Base-by-base conservation (phyloP, 805 yeast species). In the Ogataea sp. region DNA sequence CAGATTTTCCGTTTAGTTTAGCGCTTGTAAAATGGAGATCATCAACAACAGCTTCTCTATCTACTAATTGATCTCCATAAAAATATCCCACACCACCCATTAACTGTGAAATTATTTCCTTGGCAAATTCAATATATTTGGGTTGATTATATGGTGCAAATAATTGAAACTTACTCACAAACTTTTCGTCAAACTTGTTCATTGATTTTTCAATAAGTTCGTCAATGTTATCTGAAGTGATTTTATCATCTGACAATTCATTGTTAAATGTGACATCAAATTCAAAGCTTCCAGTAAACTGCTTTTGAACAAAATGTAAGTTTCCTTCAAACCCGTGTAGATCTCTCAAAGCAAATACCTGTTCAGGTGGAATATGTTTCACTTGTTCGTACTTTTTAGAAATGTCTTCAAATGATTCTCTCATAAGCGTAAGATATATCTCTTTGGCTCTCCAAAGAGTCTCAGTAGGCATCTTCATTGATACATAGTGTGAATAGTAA, bases 81-180 rank as follows among this genome's bases (percentile, higher is more conserved):
- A 83, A 83, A 59, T 87, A 88, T 2, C 95, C 85, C 38, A 93
- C 71, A 13, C 97, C 97, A 17, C 97, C 98, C 41, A 85, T 56
- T 33, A 93, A 66, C 40, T 89, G 90, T 0, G 97, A 83, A 9
- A 90, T 53, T 31, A 87, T 66, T 49, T 85, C 89, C 49, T 83
- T 70, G 1, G 88, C 95, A 62, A 93, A 89, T 8, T 49, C 47
- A 23, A 57, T 51, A 49, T 79, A 68, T 40, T 61, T 50, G 4
- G 56, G 51, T 8, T 33, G 55, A 36, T 70, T 60, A 52, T 74
- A 83, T 2, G 89, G 90, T 0, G 70, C 59, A 13, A 62, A 56
- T 9, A 83, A 61, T 14, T 71, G 62, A 51, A 79, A 83, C 11
- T 67, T 61, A 8, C 51, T 40, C 3, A 59, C 47, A 48, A 86